phyloP scores from a whole-genome alignment of 2,329 filamentous ascomycete genomes.

The Aureobasidium sp. region DNA sequence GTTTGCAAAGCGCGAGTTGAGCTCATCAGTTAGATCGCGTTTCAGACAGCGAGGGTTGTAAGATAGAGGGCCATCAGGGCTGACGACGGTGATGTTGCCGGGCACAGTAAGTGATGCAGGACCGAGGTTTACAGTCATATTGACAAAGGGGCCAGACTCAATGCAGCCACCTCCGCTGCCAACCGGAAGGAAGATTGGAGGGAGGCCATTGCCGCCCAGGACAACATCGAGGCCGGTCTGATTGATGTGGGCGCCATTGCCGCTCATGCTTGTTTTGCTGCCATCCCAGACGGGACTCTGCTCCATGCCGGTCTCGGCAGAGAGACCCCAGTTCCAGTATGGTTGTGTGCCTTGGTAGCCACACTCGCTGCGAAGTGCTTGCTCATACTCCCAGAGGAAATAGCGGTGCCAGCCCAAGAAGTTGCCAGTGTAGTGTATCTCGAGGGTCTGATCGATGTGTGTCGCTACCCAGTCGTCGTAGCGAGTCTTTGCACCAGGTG shows the following conservation, averaged over 20 bases:
- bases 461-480: slow-evolving; percentile 16
- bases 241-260: slow-evolving; percentile 13
- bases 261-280: slow-evolving; percentile 31
- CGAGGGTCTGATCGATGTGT: slow-evolving; percentile 15
- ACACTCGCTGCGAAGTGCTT: slow-evolving; percentile 30
- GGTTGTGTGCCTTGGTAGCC: slow-evolving; percentile 32
- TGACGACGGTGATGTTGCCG: slow-evolving; percentile 9
- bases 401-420: slow-evolving; percentile 33
- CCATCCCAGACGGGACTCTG: slow-evolving; percentile 47
- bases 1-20: slow-evolving; percentile 11
- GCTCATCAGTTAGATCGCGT: slow-evolving; percentile 13
- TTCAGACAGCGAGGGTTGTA: slow-evolving; percentile 17
- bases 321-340: slow-evolving; percentile 45
- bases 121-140: slow-evolving; percentile 16
- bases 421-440: slow-evolving; percentile 16
- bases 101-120: slow-evolving; percentile 1
- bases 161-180: slow-evolving; percentile 46
- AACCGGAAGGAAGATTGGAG: slow-evolving; percentile 29
- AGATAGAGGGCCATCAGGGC: slow-evolving; percentile 6
- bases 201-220: not conserved
- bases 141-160: slow-evolving; percentile 37
- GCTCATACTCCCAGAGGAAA: slow-evolving; percentile 32
- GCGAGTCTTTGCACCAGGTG: slow-evolving; percentile 14
- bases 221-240: slow-evolving; percentile 10
- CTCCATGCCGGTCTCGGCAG: slow-evolving; percentile 27